These are phyloP conservation scores for Colletotrichum acutatum DNA, from an alignment of 2,329 filamentous ascomycete genomes.

Conservation along the genomic window DNA sequence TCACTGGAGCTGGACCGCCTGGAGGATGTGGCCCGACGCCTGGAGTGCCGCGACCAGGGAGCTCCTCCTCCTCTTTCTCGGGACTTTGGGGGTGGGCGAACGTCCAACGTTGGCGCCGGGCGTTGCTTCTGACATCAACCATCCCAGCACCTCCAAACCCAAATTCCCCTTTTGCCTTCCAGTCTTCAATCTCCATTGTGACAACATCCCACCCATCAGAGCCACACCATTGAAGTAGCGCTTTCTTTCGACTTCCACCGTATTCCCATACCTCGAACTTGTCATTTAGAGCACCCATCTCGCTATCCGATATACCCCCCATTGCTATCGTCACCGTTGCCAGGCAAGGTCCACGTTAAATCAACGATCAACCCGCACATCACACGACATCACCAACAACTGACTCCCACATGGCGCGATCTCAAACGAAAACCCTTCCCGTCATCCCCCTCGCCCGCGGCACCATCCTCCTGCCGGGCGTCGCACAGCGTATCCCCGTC, in stretches of 20 bases:
- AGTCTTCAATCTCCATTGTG: constrained; percentile 1
- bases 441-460: constrained; percentile 85
- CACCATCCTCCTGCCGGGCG: constrained; percentile 85
- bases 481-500: constrained; percentile 86
- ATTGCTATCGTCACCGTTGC: constrained; percentile 20
- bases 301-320: background rate
- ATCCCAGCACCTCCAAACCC: constrained; percentile 10
- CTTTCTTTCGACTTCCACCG: constrained; percentile 6
- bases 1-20: constrained; percentile 4
- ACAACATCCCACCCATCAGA: background rate
- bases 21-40: background rate
- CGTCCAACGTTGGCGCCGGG: constrained; percentile 1
- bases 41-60: constrained; percentile 27
- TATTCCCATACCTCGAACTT: background rate
- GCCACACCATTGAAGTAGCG: background rate
- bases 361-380: background rate
- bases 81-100: background rate
- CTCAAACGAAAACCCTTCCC: constrained; percentile 65
- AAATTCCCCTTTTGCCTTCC: background rate
- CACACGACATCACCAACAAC: constrained; percentile 1
- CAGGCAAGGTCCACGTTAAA: constrained; percentile 17
- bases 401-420: constrained; percentile 40
- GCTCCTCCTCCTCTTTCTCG: background rate
- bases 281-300: background rate
- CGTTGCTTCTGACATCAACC: constrained; percentile 27